Base-by-base conservation (phyloP, 495 filamentous ascomycete genomes). In the Aspergillus hancockii region DNA sequence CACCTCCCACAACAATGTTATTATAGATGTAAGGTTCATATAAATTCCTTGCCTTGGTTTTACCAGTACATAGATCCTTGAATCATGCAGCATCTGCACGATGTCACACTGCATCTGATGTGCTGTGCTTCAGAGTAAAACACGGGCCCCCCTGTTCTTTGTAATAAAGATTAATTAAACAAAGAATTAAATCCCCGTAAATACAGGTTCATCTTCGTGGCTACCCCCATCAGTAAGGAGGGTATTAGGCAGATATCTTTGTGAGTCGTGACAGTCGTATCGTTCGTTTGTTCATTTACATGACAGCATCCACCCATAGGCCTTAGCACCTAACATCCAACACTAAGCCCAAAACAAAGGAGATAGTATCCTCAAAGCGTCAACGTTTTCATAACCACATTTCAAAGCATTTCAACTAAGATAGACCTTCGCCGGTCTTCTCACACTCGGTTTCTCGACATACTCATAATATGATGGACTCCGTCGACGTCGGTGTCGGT, bases 351-450 rank as follows among this genome's bases (percentile, higher is more conserved):
- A 36, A 14, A 36, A 32, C 31, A 36, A 36, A 36, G 40, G 40
- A n/a, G n/a, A n/a, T n/a, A n/a, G n/a, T n/a, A n/a, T 12, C n/a
- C 40, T n/a, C 40, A 43, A 43, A 16, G 40, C 40, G 19, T 43
- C 40, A 21, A 43, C 32, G 2, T 36, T 36, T 28, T 28, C 25
- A 28, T 28, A 28, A 28, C 25, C 25, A 28, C 25, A 7, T 28
- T 3, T 28, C 25, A 28, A 28, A 23, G 19, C 21, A 21, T 8
- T 9, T 54, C 59, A 65, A 54, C 55, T 66, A 8, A 73, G 18
- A 67, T 79, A 79, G 13, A 75, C 72, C 66, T 62, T 76, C 13
- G 70, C 65, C 21, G 75, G 75, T 40, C 70, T 61, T 32, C 68
- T 63, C 55, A 76, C 66, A 22, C 62, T 61, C 38, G 72, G 65